These are phyloP conservation scores for Hawksworthiomyces lignivorus DNA, from an alignment of 2,329 filamentous ascomycete species.

Conservation along the genomic window DNA sequence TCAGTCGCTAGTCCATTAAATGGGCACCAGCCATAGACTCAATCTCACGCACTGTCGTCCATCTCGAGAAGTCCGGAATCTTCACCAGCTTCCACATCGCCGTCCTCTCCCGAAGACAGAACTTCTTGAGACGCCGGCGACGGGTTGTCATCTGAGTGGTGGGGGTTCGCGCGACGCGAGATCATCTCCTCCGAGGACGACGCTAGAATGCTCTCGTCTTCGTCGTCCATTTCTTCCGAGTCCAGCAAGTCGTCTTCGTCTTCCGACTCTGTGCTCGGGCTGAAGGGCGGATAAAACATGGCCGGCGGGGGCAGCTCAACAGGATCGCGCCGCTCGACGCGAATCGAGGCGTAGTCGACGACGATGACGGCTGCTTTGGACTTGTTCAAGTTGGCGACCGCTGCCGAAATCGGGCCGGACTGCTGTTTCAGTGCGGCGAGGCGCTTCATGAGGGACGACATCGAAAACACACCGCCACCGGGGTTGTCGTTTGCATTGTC, in stretches of 20 bases:
- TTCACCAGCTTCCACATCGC: slow-evolving; percentile 13
- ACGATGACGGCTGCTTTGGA: neutral
- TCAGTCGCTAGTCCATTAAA: too few relatives aligned
- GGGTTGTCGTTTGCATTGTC: slow-evolving; percentile 4
- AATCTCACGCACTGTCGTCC: slow-evolving; percentile 3
- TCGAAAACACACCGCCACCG: slow-evolving; percentile 14
- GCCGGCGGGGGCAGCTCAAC: slow-evolving; percentile 44
- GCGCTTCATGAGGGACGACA: slow-evolving; percentile 33
- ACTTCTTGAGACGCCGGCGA: slow-evolving; percentile 31
- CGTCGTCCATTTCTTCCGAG: slow-evolving; percentile 26
- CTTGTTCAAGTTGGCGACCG: slow-evolving; percentile 1
- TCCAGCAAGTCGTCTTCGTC: slow-evolving; percentile 18
- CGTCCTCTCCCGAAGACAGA: slow-evolving; percentile 33
- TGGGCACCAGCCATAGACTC: too few relatives aligned
- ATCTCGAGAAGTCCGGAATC: slow-evolving; percentile 1
- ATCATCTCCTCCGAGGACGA: slow-evolving; percentile 23
- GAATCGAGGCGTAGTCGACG: slow-evolving; percentile 38
- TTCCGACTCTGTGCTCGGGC: slow-evolving; percentile 27
- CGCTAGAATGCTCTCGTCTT: slow-evolving; percentile 22
- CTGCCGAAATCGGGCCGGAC: slow-evolving; percentile 8
- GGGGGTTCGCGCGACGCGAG: slow-evolving; percentile 27
- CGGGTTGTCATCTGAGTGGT: slow-evolving; percentile 29
- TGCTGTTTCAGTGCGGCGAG: slow-evolving; percentile 24
- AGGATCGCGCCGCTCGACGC: slow-evolving; percentile 36
- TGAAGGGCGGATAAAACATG: slow-evolving; percentile 43